These are phyloP conservation scores for Penicillium sp. DNA, from an alignment of 2,329 filamentous ascomycete genomes.

Conservation along the genomic window DNA sequence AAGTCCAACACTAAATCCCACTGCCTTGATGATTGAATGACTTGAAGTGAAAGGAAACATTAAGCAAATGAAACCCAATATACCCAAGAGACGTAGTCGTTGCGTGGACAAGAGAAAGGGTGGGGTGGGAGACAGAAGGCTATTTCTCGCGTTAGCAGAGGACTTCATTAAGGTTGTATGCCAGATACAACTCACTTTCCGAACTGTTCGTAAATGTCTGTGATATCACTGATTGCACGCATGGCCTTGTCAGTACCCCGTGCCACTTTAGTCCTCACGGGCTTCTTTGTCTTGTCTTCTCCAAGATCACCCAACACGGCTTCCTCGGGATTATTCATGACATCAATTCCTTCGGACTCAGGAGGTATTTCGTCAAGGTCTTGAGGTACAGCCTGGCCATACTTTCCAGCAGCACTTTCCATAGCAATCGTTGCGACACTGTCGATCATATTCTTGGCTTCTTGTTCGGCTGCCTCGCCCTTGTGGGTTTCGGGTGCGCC, in stretches of 20 bases:
- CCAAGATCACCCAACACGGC: slow-evolving; percentile 59
- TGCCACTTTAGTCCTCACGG: slow-evolving; percentile 76
- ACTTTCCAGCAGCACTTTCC: slow-evolving; percentile 76
- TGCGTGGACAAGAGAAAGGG: slow-evolving; percentile 65
- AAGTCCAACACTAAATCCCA: slow-evolving; percentile 71
- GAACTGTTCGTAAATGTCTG: slow-evolving; percentile 69
- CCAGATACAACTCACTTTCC: slow-evolving; percentile 54
- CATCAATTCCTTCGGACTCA: slow-evolving; percentile 60
- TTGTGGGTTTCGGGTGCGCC: slow-evolving; percentile 81
- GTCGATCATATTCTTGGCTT: slow-evolving; percentile 80
- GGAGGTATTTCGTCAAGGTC: slow-evolving; percentile 51
- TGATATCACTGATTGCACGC: slow-evolving; percentile 66
- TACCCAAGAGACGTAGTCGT: slow-evolving; percentile 61
- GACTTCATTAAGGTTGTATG: neutral
- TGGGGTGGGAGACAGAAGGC: slow-evolving; percentile 65
- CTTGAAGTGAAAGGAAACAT: slow-evolving; percentile 61
- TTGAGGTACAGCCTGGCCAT: slow-evolving; percentile 68
- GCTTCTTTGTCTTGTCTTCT: slow-evolving; percentile 73
- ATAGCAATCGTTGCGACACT: slow-evolving; percentile 74
- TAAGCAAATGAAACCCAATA: slow-evolving; percentile 60
- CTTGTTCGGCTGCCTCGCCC: slow-evolving; percentile 82
- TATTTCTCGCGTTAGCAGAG: slow-evolving; percentile 30
- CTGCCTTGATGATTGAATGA: slow-evolving; percentile 68
- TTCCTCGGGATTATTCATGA: slow-evolving; percentile 60
- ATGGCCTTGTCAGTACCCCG: slow-evolving; percentile 57